Base-by-base conservation (phyloP, 768 basidiomycete species). In the Pleurotus platypus region DNA sequence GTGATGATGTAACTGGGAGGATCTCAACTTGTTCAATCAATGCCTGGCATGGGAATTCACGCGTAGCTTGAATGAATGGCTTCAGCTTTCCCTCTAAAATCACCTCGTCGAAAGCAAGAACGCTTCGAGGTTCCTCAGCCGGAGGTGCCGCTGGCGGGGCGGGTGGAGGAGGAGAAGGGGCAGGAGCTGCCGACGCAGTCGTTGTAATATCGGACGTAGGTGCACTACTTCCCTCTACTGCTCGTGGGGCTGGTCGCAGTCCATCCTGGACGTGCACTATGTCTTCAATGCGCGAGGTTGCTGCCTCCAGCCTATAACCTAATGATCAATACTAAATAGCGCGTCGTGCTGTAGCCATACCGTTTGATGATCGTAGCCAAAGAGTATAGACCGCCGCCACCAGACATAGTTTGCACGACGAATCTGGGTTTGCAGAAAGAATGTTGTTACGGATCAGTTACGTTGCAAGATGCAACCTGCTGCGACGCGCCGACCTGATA, bases 261-360 rank as follows among this genome's bases (percentile, higher is more conserved):
- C 58, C 71, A 63, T 54, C 72, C 65, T 55, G 56, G n/a, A 49
- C 49, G 42, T 27, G 76, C 38, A 89, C 88, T 59, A 94, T 77
- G 67, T 99, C 97, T 72, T 99, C 97, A 37, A 99, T 83, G 35
- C 97, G 85, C 45, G 90, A 92, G 5, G 93, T 94, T 7, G 94
- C 92, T 22, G 97, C 97, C 78, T 95, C 90, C 50, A 94, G 82
- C 61, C 94, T 94, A 66, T 27, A 46, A 47, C 82, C 78, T 58
- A 56, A 15, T 58, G 57, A 53, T 37, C 50, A 56, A 50, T 40
- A 40, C 58, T 18, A 55, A 40, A 61, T 35, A 48, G 42, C 54
- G 43, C 50, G 62, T 24, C 16, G 49, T 26, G 38, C 18, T 7
- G 47, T 27, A 16, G 45, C 66, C 77, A 56, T 66, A 89, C 89